Evolutionary conservation across 208 protist genomes (phyloP).

Genomic region (Naegleria lovaniensis): DNA sequence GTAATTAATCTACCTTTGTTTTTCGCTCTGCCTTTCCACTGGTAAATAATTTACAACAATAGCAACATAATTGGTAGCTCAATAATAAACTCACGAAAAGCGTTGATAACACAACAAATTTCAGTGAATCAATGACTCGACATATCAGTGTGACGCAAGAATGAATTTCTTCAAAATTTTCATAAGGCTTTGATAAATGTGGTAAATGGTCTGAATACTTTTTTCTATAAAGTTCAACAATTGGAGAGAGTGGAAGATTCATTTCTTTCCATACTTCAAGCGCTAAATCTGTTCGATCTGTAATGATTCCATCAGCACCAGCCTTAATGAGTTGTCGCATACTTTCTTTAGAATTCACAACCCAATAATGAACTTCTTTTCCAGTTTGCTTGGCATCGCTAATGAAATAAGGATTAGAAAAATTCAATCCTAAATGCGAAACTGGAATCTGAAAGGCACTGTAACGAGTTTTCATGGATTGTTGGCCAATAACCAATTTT

Average conservation of each 20-base stretch:
- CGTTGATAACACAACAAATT: too few species aligned
- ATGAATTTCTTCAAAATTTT: background rate
- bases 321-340: background rate
- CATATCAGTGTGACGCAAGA: background rate
- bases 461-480: background rate
- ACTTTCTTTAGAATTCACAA: background rate
- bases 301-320: slow-evolving; percentile 8
- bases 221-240: background rate
- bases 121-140: too few species aligned
- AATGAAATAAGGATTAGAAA: background rate
- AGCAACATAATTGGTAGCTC: too few species aligned
- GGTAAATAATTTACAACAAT: too few species aligned
- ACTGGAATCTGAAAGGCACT: background rate
- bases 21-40: too few species aligned
- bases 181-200: background rate
- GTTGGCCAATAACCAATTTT: background rate
- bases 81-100: too few species aligned
- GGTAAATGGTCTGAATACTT: background rate
- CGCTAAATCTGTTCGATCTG: slow-evolving; percentile 17
- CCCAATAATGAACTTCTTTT: slow-evolving; percentile 21
- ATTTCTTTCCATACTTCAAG: background rate
- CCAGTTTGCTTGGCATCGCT: background rate
- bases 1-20: too few species aligned
- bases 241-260: background rate
- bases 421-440: background rate